phyloP scores from a whole-genome alignment of 2,329 filamentous ascomycete species.

The Neonectria magnoliae region DNA sequence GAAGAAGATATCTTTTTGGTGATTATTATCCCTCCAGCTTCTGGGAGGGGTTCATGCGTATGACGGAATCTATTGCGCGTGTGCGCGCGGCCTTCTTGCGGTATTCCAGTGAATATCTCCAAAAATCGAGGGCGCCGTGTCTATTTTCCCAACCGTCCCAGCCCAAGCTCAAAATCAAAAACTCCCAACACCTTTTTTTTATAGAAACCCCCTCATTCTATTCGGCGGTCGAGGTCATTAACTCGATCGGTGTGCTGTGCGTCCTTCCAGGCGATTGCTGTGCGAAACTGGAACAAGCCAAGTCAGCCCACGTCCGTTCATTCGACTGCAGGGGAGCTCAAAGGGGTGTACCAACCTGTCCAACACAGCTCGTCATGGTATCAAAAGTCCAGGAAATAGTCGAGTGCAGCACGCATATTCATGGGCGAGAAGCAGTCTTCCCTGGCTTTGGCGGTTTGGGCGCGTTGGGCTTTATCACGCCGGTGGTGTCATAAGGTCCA shows the following conservation, averaged over 20 bases:
- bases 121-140: slow-evolving; percentile 38
- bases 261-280: slow-evolving; percentile 30
- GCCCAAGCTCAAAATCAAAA: slow-evolving; percentile 36
- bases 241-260: slow-evolving; percentile 34
- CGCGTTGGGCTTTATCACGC: slow-evolving; percentile 48
- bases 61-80: slow-evolving; percentile 40
- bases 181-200: slow-evolving; percentile 32
- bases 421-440: slow-evolving; percentile 27
- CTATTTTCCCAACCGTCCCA: slow-evolving; percentile 41
- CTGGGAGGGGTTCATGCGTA: slow-evolving; percentile 32
- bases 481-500: slow-evolving; percentile 52
- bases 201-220: slow-evolving; percentile 33
- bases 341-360: slow-evolving; percentile 28
- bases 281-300: slow-evolving; percentile 24
- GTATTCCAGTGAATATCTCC: slow-evolving; percentile 34
- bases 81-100: slow-evolving; percentile 35
- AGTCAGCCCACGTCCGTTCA: slow-evolving; percentile 7
- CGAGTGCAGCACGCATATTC: slow-evolving; percentile 16
- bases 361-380: slow-evolving; percentile 30
- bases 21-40: slow-evolving; percentile 16
- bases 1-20: slow-evolving; percentile 5
- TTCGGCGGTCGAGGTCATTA: slow-evolving; percentile 39
- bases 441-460: slow-evolving; percentile 49
- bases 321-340: not conserved
- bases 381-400: slow-evolving; percentile 15